phyloP scores from a whole-genome alignment of 2,329 filamentous ascomycete genomes.

The Diplocarpon mali region DNA sequence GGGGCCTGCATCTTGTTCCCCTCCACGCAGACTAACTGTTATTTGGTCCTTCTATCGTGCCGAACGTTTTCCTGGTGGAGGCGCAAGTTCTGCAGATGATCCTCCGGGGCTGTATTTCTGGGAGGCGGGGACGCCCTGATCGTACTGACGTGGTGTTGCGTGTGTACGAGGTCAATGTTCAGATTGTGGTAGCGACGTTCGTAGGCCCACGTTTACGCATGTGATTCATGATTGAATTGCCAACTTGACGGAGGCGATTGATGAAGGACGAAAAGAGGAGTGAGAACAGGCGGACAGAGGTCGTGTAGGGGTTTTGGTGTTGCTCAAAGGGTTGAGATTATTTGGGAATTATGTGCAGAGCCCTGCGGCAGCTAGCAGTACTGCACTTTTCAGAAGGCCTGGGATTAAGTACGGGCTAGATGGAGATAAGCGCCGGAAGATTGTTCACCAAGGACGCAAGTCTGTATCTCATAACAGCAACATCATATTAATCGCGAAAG shows the following conservation, averaged over 20 bases:
- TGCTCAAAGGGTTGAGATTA: conserved; percentile 7
- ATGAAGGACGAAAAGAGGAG: conserved; percentile 1
- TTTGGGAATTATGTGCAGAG: background rate
- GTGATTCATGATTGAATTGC: conserved; percentile 15
- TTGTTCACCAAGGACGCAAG: background rate
- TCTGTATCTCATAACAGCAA: background rate
- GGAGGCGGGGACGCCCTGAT: conserved; percentile 4
- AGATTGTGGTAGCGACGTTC: conserved; percentile 11
- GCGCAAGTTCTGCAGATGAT: background rate
- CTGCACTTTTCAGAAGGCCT: conserved; percentile 6
- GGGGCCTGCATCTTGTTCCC: conserved; percentile 60
- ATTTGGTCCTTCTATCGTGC: conserved; percentile 4
- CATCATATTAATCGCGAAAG: background rate
- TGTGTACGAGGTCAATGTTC: conserved; percentile 6
- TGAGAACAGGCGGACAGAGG: background rate
- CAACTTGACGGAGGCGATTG: conserved; percentile 1
- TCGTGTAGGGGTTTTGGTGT: conserved; percentile 7
- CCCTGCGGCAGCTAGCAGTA: conserved; percentile 11
- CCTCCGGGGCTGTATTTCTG: background rate
- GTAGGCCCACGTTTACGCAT: conserved; percentile 12
- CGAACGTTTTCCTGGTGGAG: conserved; percentile 24
- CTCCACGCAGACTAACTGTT: conserved; percentile 26
- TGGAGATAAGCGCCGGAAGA: conserved; percentile 12
- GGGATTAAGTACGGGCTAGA: conserved; percentile 4
- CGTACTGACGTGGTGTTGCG: conserved; percentile 9